These are phyloP conservation scores for Aureobasidium sp. DNA, from an alignment of 2,329 filamentous ascomycete genomes.

Conservation along the genomic window DNA sequence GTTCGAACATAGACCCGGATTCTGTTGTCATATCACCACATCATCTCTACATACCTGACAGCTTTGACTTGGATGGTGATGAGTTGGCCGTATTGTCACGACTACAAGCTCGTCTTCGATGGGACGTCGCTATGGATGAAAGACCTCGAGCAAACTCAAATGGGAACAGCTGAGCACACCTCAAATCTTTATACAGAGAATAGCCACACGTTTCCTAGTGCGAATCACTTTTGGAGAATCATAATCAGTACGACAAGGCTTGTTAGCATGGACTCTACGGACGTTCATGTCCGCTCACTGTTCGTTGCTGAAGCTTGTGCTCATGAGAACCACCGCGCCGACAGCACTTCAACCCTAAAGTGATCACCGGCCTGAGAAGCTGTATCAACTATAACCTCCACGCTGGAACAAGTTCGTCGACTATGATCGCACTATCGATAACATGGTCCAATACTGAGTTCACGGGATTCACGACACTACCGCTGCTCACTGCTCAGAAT, in stretches of 20 bases:
- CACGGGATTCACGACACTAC: background rate
- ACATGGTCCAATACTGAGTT: background rate
- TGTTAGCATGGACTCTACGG: background rate
- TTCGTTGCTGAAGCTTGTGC: background rate
- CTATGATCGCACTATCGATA: background rate
- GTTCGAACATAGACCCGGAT: background rate
- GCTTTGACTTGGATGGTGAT: background rate
- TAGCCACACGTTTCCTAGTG: too few relatives aligned
- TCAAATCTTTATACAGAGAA: too few relatives aligned
- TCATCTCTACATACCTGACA: slow-evolving; percentile 9
- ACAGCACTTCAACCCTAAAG: background rate
- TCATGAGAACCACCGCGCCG: background rate
- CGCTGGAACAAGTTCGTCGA: background rate
- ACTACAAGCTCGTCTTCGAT: slow-evolving; percentile 3
- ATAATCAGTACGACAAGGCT: background rate
- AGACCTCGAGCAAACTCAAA: background rate
- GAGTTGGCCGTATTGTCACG: slow-evolving; percentile 1
- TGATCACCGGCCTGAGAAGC: background rate
- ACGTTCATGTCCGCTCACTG: background rate
- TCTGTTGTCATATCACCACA: slow-evolving; percentile 7
- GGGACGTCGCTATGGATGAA: slow-evolving; percentile 2
- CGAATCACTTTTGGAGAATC: background rate
- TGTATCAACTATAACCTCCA: background rate
- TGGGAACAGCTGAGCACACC: background rate
- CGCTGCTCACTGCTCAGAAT: background rate